These are phyloP conservation scores for Cladosporium sp. DNA, from an alignment of 2,329 filamentous ascomycete genomes.

Conservation along the genomic window DNA sequence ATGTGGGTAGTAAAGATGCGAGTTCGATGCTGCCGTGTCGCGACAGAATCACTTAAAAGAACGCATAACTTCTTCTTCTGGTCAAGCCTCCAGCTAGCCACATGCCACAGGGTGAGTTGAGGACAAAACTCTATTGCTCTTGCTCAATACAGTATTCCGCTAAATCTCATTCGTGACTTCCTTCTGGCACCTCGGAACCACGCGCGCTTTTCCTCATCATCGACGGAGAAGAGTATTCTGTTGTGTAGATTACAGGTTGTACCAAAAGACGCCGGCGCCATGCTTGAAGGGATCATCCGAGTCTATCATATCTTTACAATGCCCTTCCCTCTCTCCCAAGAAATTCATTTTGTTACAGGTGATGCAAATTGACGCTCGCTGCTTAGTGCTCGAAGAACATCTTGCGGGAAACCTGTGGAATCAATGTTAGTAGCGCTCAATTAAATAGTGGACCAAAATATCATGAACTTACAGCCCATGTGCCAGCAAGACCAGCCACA, in stretches of 20 bases:
- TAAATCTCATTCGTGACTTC: slow-evolving; percentile 8
- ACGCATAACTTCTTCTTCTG: neutral
- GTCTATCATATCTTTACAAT: slow-evolving; percentile 22
- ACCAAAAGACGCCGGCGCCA: slow-evolving; percentile 22
- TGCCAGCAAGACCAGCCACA: slow-evolving; percentile 80
- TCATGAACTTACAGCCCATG: slow-evolving; percentile 76
- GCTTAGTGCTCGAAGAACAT: slow-evolving; percentile 20
- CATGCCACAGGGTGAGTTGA: neutral
- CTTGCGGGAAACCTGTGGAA: slow-evolving; percentile 18
- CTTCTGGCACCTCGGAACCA: neutral
- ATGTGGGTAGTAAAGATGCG: neutral
- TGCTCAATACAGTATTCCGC: slow-evolving; percentile 7
- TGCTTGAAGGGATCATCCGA: slow-evolving; percentile 21
- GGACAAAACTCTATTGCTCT: slow-evolving; percentile 7
- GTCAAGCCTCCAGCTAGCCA: neutral
- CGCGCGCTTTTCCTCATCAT: slow-evolving; percentile 11
- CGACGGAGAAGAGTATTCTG: slow-evolving; percentile 21
- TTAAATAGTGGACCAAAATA: neutral
- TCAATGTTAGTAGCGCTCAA: slow-evolving; percentile 5
- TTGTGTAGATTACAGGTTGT: slow-evolving; percentile 18
- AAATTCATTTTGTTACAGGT: slow-evolving; percentile 7
- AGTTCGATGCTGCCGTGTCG: neutral
- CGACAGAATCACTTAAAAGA: neutral
- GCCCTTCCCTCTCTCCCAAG: neutral
- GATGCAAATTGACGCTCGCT: slow-evolving; percentile 10